Conservation (phyloP, 2,329 filamentous ascomycete species). For the Aspergillus glaucus region DNA sequence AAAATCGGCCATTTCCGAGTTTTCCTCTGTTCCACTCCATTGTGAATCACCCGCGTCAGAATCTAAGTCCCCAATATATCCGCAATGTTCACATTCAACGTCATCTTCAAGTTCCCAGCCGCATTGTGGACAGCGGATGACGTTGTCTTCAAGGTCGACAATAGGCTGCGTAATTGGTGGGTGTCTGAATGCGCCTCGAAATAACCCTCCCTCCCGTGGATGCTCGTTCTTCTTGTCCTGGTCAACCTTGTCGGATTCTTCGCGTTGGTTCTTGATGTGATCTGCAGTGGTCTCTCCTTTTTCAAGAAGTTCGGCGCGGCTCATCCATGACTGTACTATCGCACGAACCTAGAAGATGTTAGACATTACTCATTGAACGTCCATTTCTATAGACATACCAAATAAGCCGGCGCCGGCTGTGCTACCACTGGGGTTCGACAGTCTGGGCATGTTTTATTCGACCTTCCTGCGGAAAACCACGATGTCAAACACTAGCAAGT, state of each 20-base stretch:
- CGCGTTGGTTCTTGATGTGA: constrained; percentile 51
- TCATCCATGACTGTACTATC: constrained; percentile 58
- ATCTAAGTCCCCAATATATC: constrained; percentile 44
- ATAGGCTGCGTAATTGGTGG: constrained; percentile 35
- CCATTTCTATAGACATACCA: constrained; percentile 39
- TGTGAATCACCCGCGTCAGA: constrained; percentile 28
- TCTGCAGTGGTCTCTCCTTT: constrained; percentile 58
- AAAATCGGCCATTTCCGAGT: constrained; percentile 40
- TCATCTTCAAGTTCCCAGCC: constrained; percentile 59
- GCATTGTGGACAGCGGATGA: constrained; percentile 58
- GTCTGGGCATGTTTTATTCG: constrained; percentile 62
- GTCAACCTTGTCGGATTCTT: constrained; percentile 56
- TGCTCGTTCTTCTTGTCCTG: constrained; percentile 52
- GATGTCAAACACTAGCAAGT: constrained; percentile 48
- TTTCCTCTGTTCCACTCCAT: constrained; percentile 41
- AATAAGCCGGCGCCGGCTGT: constrained; percentile 58
- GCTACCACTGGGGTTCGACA: constrained; percentile 55
- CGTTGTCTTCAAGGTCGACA: constrained; percentile 53
- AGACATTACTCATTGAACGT: constrained; percentile 3
- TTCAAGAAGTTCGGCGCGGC: constrained; percentile 55
- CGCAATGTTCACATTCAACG: constrained; percentile 48
- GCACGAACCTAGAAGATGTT: constrained; percentile 49
- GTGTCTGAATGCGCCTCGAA: constrained; percentile 53
- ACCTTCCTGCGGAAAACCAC: constrained; percentile 49
- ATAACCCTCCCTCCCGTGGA: constrained; percentile 50